phyloP scores from a whole-genome alignment of 2,329 filamentous ascomycete species.

The Fusarium sp. region DNA sequence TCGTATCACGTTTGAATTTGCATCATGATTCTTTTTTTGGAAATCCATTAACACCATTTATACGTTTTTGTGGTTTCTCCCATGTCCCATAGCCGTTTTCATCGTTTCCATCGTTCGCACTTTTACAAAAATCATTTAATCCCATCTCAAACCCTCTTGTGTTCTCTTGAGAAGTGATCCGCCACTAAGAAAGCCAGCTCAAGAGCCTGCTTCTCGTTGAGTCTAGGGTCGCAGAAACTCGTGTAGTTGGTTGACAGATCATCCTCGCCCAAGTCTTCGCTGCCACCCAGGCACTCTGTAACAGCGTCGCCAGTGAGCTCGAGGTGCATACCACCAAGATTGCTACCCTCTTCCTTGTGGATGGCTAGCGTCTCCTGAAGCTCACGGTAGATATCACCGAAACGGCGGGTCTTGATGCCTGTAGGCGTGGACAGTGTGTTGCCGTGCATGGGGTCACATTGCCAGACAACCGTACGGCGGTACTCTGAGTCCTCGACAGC shows the following conservation, averaged over 20 bases:
- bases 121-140: neutral
- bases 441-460: slow-evolving; percentile 99
- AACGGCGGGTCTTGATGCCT: slow-evolving; percentile 92
- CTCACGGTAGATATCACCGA: slow-evolving; percentile 90
- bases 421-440: slow-evolving; percentile 75
- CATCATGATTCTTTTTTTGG: neutral
- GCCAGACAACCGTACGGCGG: slow-evolving; percentile 81
- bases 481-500: slow-evolving; percentile 85
- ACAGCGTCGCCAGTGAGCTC: slow-evolving; percentile 96
- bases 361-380: slow-evolving; percentile 85
- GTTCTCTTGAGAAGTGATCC: slow-evolving; percentile 72
- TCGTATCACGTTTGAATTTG: neutral
- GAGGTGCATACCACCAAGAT: slow-evolving; percentile 92
- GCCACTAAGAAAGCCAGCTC: slow-evolving; percentile 95
- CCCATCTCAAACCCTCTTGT: slow-evolving; percentile 14
- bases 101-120: neutral
- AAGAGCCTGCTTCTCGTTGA: slow-evolving; percentile 98
- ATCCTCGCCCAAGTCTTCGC: slow-evolving; percentile 86
- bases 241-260: slow-evolving; percentile 93
- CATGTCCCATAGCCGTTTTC: neutral
- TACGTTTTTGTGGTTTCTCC: neutral
- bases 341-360: slow-evolving; percentile 84
- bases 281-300: slow-evolving; percentile 94
- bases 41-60: neutral
- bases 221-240: slow-evolving; percentile 91